Conservation (phyloP, 1,139 yeast species). For the Yamadazyma diddensiae region DNA sequence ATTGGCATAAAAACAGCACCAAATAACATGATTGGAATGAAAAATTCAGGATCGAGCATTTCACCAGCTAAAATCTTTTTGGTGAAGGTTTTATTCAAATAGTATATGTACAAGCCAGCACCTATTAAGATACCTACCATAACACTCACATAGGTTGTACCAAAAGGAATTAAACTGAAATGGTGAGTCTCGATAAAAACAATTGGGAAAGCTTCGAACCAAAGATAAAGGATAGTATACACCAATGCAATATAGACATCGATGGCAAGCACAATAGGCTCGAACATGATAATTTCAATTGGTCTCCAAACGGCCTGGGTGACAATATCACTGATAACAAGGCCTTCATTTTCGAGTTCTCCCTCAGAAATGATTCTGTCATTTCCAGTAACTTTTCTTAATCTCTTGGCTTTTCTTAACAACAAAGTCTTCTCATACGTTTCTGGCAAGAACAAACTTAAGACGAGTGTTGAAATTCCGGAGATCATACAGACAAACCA, state of each 20-base stretch:
- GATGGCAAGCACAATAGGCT: slow-evolving; percentile 32
- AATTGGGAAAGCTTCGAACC: slow-evolving; percentile 34
- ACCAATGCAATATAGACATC: slow-evolving; percentile 29
- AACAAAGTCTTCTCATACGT: slow-evolving; percentile 46
- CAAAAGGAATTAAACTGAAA: slow-evolving; percentile 27
- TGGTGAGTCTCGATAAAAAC: slow-evolving; percentile 20
- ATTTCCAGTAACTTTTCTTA: slow-evolving; percentile 44
- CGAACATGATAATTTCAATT: slow-evolving; percentile 24
- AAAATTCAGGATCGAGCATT: slow-evolving; percentile 55
- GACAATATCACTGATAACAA: slow-evolving; percentile 22
- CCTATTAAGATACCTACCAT: slow-evolving; percentile 20
- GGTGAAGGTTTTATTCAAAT: slow-evolving; percentile 19
- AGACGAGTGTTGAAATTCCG: slow-evolving; percentile 27
- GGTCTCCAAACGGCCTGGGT: slow-evolving; percentile 32
- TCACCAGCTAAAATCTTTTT: slow-evolving; percentile 33
- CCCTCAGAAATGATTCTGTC: slow-evolving; percentile 38
- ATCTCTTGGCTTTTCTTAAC: slow-evolving; percentile 42
- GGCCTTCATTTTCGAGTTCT: slow-evolving; percentile 34
- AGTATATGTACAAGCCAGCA: slow-evolving; percentile 20
- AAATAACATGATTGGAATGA: slow-evolving; percentile 48
- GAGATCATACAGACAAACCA: slow-evolving; percentile 41
- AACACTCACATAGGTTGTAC: slow-evolving; percentile 21
- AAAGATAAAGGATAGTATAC: slow-evolving; percentile 28
- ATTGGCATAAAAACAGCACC: slow-evolving; percentile 28
- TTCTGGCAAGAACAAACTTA: slow-evolving; percentile 46